phyloP scores from a whole-genome alignment of 306 rosid species.

The Sicyos edulis region DNA sequence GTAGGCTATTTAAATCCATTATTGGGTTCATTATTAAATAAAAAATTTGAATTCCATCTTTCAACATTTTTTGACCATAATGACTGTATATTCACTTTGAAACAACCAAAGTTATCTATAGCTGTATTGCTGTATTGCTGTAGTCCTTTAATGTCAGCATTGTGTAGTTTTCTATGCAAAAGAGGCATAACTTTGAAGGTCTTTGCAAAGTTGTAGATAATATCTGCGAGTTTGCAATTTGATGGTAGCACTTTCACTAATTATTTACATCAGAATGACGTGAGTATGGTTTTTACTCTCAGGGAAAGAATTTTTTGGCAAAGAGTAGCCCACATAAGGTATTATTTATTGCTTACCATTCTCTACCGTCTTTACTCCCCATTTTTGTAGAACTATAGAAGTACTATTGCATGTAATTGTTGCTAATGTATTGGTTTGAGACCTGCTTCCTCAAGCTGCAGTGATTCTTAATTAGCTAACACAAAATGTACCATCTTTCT shows the following conservation, averaged over 20 bases:
- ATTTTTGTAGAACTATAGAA: not conserved
- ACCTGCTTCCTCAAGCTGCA: constrained; percentile 21
- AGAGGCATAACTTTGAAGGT: not conserved
- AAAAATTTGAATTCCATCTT: too few relatives aligned
- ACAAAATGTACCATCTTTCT: constrained; percentile 4
- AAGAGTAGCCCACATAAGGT: constrained; percentile 77
- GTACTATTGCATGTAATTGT: not conserved
- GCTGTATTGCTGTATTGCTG: not conserved
- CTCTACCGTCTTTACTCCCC: not conserved
- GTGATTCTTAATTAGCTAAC: constrained; percentile 9
- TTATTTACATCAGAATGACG: constrained; percentile 15
- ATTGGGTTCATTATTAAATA: too few relatives aligned
- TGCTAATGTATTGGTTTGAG: constrained; percentile 13
- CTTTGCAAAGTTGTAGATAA: not conserved
- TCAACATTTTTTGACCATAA: too few relatives aligned
- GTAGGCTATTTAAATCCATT: too few relatives aligned
- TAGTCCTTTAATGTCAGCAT: not conserved
- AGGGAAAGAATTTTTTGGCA: constrained; percentile 66
- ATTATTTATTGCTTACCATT: constrained; percentile 10
- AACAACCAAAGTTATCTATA: not conserved
- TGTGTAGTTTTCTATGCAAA: not conserved
- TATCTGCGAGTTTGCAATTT: not conserved
- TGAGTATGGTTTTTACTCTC: constrained; percentile 33
- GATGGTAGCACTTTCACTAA: not conserved
- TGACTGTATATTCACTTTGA: not conserved